Percentiles rank a stretch among this genome's conserved stretches.
phyloP scores from a whole-genome alignment of 768 basidiomycete genomes.

The Mycena indigotica region DNA sequence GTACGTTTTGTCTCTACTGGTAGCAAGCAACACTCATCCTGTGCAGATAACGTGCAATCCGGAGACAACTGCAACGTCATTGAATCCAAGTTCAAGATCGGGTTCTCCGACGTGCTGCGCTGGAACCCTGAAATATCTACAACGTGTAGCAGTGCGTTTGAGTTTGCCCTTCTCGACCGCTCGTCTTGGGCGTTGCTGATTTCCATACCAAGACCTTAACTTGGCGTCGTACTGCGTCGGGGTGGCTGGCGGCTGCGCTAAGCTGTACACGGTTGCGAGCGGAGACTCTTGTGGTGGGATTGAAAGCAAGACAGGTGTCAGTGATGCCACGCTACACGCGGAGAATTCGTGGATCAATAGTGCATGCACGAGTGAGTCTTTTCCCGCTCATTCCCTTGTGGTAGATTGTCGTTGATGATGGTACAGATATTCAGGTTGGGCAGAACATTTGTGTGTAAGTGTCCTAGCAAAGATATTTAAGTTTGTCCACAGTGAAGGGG shows the following conservation, averaged over 20 bases:
- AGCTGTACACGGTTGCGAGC: conserved; percentile 3
- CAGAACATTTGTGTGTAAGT: not conserved
- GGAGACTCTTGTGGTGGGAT: conserved; percentile 12
- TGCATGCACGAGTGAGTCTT: conserved; percentile 1
- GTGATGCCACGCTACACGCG: not conserved
- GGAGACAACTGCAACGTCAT: conserved; percentile 12
- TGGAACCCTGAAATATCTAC: conserved; percentile 12
- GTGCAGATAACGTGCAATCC: conserved; percentile 6
- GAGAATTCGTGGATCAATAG: conserved; percentile 5
- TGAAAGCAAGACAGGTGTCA: conserved; percentile 1
- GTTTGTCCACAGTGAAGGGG: no score
- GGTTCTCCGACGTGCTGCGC: conserved; percentile 7
- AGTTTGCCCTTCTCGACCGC: no score
- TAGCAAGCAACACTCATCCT: not conserved
- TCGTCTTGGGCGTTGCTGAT: not conserved
- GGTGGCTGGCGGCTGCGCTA: not conserved
- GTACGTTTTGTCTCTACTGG: not conserved
- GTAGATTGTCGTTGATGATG: no score
- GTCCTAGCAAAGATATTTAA: no score
- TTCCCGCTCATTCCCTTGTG: no score
- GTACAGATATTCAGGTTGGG: not conserved
- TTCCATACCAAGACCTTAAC: not conserved
- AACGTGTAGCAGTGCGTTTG: conserved; percentile 7
- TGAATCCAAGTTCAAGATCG: conserved; percentile 11
- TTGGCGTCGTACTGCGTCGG: not conserved